Base-by-base conservation (phyloP, 208 protist genomes). In the Crithidia brevicula region DNA sequence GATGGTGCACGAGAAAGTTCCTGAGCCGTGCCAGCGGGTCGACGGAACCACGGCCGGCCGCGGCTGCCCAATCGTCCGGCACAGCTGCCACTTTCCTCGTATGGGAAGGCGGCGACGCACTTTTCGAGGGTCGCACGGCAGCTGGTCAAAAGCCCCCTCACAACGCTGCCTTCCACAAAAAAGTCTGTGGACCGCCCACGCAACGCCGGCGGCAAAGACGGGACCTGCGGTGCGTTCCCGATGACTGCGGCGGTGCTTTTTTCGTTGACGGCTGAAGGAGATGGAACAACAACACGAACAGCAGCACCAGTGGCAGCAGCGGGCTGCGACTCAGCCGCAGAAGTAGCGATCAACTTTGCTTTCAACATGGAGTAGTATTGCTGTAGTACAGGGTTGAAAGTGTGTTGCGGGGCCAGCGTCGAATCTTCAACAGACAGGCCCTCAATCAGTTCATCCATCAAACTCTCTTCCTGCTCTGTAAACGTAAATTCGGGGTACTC, bases 341-440 rank as follows among this genome's bases (percentile, higher is more conserved):
- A 11, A 34, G 13, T 31, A 6, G 22, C 50, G 4, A 25, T 4
- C 16, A 86, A 51, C 77, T 77, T 86, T 16, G 52, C 58, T 18
- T 81, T 80, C 22, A 97, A 53, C 30, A 72, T 84, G 43, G 87
- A 88, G 71, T 97, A 97, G 52, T 89, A 96, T 63, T 93, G 77
- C 70, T 97, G 90, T 0, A 96, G 22, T 3, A 83, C 52, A 5
- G 96, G 96, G 61, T 98, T 98, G 74, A 92, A 97, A 0, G 81
- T 95, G 3, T 90, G 62, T 3, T 77, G 56, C 9, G 93, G 94
- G 20, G 78, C 67, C 22, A 98, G 60, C 49, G 79, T 74, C 46
- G 85, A 45, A 28, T 67, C 69, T 0, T 64, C 74, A 4, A 93
- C 84, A 0, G 81, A 88, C 49, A 97, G 80, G 11, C 85, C 91